phyloP scores from a whole-genome alignment of 768 basidiomycete species.

The Guyanaporus albipodus region DNA sequence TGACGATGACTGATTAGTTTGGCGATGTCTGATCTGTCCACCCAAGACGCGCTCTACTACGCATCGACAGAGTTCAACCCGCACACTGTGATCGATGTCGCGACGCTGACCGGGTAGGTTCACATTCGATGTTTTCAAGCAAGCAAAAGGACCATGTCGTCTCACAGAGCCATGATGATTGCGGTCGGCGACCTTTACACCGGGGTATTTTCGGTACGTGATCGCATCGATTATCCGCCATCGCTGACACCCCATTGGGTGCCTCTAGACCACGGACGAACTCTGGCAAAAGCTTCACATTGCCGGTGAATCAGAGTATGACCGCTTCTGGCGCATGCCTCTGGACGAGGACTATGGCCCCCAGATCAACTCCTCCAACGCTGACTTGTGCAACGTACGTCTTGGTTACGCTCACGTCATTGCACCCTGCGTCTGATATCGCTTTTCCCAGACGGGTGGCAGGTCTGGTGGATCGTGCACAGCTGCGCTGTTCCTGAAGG shows the following conservation, averaged over 20 bases:
- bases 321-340: slow-evolving; percentile 89
- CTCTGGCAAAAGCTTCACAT: slow-evolving; percentile 67
- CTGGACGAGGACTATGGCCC: slow-evolving; percentile 76
- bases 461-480: slow-evolving; percentile 68
- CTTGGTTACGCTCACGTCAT: neutral
- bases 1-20: neutral
- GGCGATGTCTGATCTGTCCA: neutral
- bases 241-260: neutral
- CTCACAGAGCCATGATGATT: slow-evolving; percentile 58
- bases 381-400: slow-evolving; percentile 66
- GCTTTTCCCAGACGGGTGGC: slow-evolving; percentile 57
- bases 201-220: slow-evolving; percentile 71
- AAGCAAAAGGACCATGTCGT: neutral
- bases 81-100: slow-evolving; percentile 81
- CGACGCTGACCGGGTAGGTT: slow-evolving; percentile 75
- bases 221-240: neutral
- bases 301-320: slow-evolving; percentile 72
- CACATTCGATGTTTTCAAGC: neutral
- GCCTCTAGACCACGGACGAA: slow-evolving; percentile 57
- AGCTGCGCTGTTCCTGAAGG: slow-evolving; percentile 83
- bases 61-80: slow-evolving; percentile 73
- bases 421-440: slow-evolving; percentile 3
- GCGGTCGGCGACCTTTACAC: slow-evolving; percentile 75
- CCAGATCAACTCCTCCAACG: slow-evolving; percentile 74
- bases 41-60: slow-evolving; percentile 78